Conservation (phyloP, 768 basidiomycete species). For the Pulveroboletus sp. region DNA sequence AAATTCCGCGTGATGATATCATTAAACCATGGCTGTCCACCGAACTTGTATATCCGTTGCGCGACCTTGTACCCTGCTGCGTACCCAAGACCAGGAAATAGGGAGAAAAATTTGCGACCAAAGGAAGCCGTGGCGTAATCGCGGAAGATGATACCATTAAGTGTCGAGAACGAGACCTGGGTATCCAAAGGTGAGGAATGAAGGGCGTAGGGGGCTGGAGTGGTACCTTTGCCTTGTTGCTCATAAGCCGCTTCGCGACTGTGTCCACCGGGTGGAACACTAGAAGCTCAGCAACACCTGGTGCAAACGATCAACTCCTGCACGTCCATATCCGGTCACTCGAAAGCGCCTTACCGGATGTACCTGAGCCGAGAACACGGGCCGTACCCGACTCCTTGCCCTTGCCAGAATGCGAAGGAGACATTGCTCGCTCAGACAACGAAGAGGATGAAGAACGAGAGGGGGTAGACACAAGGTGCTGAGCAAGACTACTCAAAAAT, state of each 20-base stretch:
- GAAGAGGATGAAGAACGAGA: neutral
- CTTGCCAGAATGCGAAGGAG: conserved; percentile 43
- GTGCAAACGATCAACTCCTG: neutral
- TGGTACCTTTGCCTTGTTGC: conserved; percentile 81
- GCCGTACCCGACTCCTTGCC: conserved; percentile 85
- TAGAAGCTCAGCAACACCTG: conserved; percentile 91
- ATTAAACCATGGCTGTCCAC: conserved; percentile 97
- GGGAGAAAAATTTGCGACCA: conserved; percentile 68
- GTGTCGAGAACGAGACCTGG: conserved; percentile 58
- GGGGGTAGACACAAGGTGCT: neutral
- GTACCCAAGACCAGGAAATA: conserved; percentile 98
- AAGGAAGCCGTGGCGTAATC: conserved; percentile 70
- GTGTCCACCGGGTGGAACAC: conserved; percentile 97
- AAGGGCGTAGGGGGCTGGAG: neutral
- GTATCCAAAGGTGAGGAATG: neutral
- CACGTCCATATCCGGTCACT: no score
- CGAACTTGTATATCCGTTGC: conserved; percentile 96
- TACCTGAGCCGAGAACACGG: conserved; percentile 85
- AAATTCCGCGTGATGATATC: conserved; percentile 83
- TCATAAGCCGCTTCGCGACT: conserved; percentile 98
- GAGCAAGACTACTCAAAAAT: conserved; percentile 1
- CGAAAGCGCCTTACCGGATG: conserved; percentile 60
- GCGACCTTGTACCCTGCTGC: conserved; percentile 97
- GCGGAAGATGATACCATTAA: conserved; percentile 83
- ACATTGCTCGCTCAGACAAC: conserved; percentile 33